Evolutionary conservation across 164 flowering plant genomes (phyloP).

Genomic region (Kalanchoe fedtschenkoi): DNA sequence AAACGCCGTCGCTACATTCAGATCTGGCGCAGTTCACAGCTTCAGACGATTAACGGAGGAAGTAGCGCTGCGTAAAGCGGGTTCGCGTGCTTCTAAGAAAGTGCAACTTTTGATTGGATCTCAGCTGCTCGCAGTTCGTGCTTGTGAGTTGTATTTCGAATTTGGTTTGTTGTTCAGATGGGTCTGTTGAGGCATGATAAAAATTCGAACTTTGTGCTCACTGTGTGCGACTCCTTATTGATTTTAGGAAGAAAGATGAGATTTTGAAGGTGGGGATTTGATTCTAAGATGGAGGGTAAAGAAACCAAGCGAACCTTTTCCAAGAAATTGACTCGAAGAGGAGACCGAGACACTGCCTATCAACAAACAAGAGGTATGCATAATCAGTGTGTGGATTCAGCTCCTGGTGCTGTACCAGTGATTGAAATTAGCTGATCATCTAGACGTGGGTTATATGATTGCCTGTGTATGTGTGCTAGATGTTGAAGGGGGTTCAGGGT

Average conservation of each 20-base stretch:
- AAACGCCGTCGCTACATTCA: no score
- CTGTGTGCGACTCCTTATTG: background rate
- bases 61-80: no score
- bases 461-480: conserved; percentile 21
- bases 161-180: background rate
- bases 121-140: no score
- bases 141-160: no score
- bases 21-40: no score
- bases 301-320: conserved; percentile 29
- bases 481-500: conserved; percentile 29
- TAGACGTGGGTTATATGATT: background rate
- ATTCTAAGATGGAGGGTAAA: conserved; percentile 25
- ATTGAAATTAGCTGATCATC: no score
- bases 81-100: no score
- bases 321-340: conserved; percentile 29
- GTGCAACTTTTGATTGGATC: no score
- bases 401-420: background rate
- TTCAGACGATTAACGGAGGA: no score
- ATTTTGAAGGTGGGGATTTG: conserved; percentile 6
- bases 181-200: background rate
- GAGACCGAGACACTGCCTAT: conserved; percentile 24
- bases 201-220: background rate
- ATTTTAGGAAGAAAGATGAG: conserved; percentile 8
- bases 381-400: background rate
- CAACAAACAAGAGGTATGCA: conserved; percentile 26